Evolutionary conservation across 441 rosid genomes (phyloP), one percentile per base, ranked within the genome.

Genomic region (Kokia cookei): DNA sequence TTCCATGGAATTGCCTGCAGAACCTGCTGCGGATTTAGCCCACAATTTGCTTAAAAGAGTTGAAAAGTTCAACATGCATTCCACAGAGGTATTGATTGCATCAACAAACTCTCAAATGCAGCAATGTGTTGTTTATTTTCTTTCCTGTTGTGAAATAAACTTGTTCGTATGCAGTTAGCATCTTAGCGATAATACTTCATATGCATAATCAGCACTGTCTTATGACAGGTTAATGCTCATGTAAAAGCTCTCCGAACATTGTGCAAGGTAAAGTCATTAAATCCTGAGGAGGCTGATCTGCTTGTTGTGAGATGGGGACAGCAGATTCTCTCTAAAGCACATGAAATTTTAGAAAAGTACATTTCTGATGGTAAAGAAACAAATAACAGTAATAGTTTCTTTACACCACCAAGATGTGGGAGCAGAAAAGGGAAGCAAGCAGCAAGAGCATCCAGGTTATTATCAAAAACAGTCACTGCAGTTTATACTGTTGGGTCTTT

Each of bases 11-110:
- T 84, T 95, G 77, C 96, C 96, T 43, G 76, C 93, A 10, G 93
- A 87, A 77, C 83, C 92, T 83, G 97, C 99, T 37, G 96, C 99
- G 76, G 94, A 91, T 75, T 86, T 93, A 76, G 97, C 97, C 71
- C 89, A 89, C 83, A 88, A 93, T 75, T 86, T 91, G 85, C 92
- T 95, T 75, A 85, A 85, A 81, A 84, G 91, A 77, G 89, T 95
- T 67, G 95, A 91, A 82, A 87, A 86, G 76, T 95, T 93, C 86
- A 83, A 84, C 85, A 88, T 93, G 92, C 98, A 93, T 80, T 83
- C 85, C 53, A 93, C 96, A 59, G 99, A 95, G 99, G 99, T 95
- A 93, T 54, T 67, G 37, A 60, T 55, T 66, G 43, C 50, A 10
- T 54, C 22, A 15, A 59, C 37, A 15, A 62, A 42, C 57, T 4